Percentiles rank a stretch among this genome's conserved stretches.
phyloP scores from a whole-genome alignment of 768 basidiomycete species.

The Phylloporus scabripes region DNA sequence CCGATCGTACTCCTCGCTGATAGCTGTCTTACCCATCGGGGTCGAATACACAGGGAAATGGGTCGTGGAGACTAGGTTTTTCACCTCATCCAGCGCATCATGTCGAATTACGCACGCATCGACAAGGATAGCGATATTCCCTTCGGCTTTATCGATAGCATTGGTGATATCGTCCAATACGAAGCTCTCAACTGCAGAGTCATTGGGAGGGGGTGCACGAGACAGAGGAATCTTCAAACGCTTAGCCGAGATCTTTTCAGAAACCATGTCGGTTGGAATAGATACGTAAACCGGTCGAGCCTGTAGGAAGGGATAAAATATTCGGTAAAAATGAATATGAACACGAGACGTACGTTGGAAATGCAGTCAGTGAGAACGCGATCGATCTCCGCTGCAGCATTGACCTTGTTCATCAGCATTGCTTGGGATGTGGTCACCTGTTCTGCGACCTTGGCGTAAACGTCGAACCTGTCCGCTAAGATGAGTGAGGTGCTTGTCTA shows the following conservation, averaged over 20 bases:
- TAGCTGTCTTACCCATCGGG: conserved; percentile 76
- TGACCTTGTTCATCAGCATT: conserved; percentile 43
- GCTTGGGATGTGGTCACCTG: conserved; percentile 73
- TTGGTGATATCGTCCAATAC: conserved; percentile 71
- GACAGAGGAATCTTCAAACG: conserved; percentile 57
- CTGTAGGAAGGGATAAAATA: conserved; percentile 29
- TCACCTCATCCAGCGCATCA: conserved; percentile 55
- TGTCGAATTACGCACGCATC: conserved; percentile 81
- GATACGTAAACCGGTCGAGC: conserved; percentile 85
- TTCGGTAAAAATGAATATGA: neutral
- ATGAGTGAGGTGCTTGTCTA: neutral
- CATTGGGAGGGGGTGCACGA: conserved; percentile 45
- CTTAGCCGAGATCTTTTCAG: conserved; percentile 57
- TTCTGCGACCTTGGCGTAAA: conserved; percentile 67
- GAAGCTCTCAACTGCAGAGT: conserved; percentile 54
- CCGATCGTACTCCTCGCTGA: conserved; percentile 64
- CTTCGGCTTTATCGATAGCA: conserved; percentile 51
- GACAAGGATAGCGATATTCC: conserved; percentile 67
- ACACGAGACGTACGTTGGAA: conserved; percentile 36
- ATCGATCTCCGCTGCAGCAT: conserved; percentile 71
- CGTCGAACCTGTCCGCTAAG: conserved; percentile 55
- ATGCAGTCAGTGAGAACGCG: conserved; percentile 68
- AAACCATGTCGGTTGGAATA: conserved; percentile 79
- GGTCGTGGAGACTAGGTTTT: conserved; percentile 58
- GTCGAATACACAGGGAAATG: conserved; percentile 69